A percentile compares a stretch with the other conserved stretches of the same genome.
Conservation (phyloP, 768 basidiomycete genomes). For the Leccinellum albellum region DNA sequence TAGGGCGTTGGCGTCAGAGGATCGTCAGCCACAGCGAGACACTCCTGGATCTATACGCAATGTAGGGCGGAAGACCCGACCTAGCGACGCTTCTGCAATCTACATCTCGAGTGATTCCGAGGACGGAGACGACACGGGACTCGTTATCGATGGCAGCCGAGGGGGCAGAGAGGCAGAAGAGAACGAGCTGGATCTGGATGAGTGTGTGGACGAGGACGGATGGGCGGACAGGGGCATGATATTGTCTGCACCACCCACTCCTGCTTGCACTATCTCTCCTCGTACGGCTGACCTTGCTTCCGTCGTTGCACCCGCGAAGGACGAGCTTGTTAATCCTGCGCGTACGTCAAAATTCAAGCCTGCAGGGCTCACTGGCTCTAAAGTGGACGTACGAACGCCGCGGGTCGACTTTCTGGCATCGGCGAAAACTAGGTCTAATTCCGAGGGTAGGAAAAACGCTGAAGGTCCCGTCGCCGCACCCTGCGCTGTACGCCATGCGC, state of each 20-base stretch:
- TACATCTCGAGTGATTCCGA: conserved; percentile 29
- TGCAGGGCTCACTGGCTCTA: not conserved
- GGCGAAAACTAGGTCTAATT: not conserved
- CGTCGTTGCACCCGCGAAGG: not conserved
- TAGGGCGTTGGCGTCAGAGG: not conserved
- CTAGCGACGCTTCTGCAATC: conserved; percentile 16
- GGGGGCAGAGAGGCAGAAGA: not conserved
- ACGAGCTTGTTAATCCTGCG: not conserved
- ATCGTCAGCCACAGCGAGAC: not conserved
- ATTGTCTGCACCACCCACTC: conserved; percentile 22
- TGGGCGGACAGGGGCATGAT: conserved; percentile 26
- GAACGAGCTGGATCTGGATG: not conserved
- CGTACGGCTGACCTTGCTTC: not conserved
- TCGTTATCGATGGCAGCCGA: not conserved
- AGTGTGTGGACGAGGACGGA: conserved; percentile 1
- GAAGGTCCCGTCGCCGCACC: not conserved
- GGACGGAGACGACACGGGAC: conserved; percentile 6
- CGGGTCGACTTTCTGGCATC: not conserved
- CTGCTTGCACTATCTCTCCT: not conserved
- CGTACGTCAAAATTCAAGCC: conserved; percentile 21
- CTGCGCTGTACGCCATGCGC: not conserved
- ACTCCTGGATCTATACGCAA: not conserved
- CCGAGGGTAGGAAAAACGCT: not conserved
- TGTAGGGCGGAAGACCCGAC: conserved; percentile 1
- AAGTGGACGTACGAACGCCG: not conserved